These are phyloP conservation scores for Uncinocarpus reesii DNA, from an alignment of 2,329 filamentous ascomycete species.

Conservation along the genomic window DNA sequence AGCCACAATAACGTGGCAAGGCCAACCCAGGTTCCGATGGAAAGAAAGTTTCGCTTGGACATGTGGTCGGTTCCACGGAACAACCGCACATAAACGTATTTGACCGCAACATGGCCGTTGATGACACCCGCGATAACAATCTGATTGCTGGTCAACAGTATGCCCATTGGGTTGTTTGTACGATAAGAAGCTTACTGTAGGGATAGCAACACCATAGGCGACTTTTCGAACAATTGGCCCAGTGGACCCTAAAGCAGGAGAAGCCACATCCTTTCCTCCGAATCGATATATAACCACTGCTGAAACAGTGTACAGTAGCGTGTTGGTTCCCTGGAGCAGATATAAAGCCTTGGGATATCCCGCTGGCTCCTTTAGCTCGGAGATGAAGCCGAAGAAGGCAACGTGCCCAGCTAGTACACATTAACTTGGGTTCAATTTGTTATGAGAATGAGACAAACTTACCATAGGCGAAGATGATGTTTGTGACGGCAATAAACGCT, in stretches of 20 bases:
- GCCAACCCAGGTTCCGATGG: slow-evolving; percentile 48
- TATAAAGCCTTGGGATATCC: slow-evolving; percentile 55
- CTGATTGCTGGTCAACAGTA: slow-evolving; percentile 16
- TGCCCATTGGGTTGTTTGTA: not conserved
- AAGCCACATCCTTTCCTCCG: slow-evolving; percentile 50
- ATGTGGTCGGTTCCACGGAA: slow-evolving; percentile 51
- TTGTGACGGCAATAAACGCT: slow-evolving; percentile 52
- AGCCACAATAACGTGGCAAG: slow-evolving; percentile 50
- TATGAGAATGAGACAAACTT: slow-evolving; percentile 22
- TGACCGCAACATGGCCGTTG: slow-evolving; percentile 55
- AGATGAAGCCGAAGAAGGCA: slow-evolving; percentile 58
- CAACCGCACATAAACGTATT: slow-evolving; percentile 55
- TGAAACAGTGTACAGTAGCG: slow-evolving; percentile 53
- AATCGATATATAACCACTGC: slow-evolving; percentile 60
- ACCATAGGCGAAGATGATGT: slow-evolving; percentile 63
- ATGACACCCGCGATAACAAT: slow-evolving; percentile 63
- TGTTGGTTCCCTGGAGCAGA: slow-evolving; percentile 50
- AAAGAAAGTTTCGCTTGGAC: slow-evolving; percentile 41
- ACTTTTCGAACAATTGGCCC: slow-evolving; percentile 48
- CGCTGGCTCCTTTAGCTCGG: slow-evolving; percentile 51
- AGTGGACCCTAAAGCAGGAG: slow-evolving; percentile 57
- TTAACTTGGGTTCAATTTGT: slow-evolving; percentile 6
- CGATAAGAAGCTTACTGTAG: slow-evolving; percentile 39
- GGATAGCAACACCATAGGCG: slow-evolving; percentile 58
- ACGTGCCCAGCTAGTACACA: slow-evolving; percentile 45